Conservation (phyloP, 768 basidiomycete genomes). For the Lentinula lateritia region DNA sequence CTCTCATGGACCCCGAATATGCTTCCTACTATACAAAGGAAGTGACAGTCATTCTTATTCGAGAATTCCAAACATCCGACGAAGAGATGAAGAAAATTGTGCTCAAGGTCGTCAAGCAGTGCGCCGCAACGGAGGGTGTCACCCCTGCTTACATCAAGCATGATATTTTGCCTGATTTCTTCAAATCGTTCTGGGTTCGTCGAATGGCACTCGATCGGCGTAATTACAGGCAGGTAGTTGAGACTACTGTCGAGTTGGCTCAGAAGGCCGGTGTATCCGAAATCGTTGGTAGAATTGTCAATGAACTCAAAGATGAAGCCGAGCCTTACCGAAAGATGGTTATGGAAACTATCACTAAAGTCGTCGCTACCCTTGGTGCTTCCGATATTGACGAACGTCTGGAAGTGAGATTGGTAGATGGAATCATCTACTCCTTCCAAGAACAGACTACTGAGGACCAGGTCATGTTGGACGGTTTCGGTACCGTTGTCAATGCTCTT, state of each 20-base stretch:
- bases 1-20: conserved; percentile 99
- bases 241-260: conserved; percentile 97
- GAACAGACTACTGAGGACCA: conserved; percentile 99
- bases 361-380: conserved; percentile 89
- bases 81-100: conserved; percentile 99
- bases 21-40: conserved; percentile 99
- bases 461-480: conserved; percentile 98
- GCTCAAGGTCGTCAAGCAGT: conserved; percentile 97
- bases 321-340: conserved; percentile 98
- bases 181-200: conserved; percentile 98
- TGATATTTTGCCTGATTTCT: conserved; percentile 98
- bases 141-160: conserved; percentile 94
- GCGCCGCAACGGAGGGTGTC: conserved; percentile 97
- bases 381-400: conserved; percentile 96
- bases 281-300: conserved; percentile 85
- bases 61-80: conserved; percentile 98
- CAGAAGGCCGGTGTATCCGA: conserved; percentile 96
- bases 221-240: conserved; percentile 96
- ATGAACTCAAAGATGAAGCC: conserved; percentile 87
- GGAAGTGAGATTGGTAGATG: conserved; percentile 91
- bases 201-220: conserved; percentile 96
- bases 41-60: conserved; percentile 93
- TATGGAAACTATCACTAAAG: conserved; percentile 99
- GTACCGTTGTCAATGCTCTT: conserved; percentile 94
- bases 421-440: conserved; percentile 99